Evolutionary conservation across 495 filamentous ascomycete species (phyloP).

Genomic region (Penicillium nucicola): DNA sequence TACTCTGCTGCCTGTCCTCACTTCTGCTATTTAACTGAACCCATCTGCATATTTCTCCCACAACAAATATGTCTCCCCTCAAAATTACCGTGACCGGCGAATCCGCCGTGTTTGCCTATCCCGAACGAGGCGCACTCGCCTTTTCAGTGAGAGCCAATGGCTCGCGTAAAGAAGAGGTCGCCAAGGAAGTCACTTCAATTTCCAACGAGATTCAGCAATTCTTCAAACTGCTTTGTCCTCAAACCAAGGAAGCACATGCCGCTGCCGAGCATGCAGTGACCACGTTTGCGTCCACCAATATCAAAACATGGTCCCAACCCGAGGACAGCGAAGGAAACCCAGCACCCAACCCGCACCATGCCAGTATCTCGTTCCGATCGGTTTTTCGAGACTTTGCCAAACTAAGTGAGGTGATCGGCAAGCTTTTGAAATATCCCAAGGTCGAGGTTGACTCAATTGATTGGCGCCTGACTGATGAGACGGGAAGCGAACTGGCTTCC

Average conservation of each 20-base stretch:
- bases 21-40: too few species aligned
- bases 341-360: conserved; percentile 5
- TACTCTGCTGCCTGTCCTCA: too few species aligned
- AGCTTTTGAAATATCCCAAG: conserved; percentile 7
- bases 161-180: conserved; percentile 6
- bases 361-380: conserved; percentile 4
- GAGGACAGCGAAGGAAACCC: conserved; percentile 5
- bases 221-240: conserved; percentile 6
- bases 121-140: conserved; percentile 15
- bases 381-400: conserved; percentile 16
- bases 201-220: conserved; percentile 12
- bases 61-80: conserved; percentile 16
- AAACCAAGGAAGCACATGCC: neutral
- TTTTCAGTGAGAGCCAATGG: conserved; percentile 14
- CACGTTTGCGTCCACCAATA: conserved; percentile 10
- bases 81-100: conserved; percentile 15
- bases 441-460: conserved; percentile 19
- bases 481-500: conserved; percentile 6
- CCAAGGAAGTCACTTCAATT: conserved; percentile 11
- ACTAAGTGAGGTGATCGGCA: conserved; percentile 11
- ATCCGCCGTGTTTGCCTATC: conserved; percentile 10
- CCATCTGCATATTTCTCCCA: neutral
- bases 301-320: conserved; percentile 10
- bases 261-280: conserved; percentile 13
- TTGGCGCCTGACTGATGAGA: conserved; percentile 22